Evolutionary conservation across 2,329 filamentous ascomycete species (phyloP).

Genomic region (Boeremia lycopersici): DNA sequence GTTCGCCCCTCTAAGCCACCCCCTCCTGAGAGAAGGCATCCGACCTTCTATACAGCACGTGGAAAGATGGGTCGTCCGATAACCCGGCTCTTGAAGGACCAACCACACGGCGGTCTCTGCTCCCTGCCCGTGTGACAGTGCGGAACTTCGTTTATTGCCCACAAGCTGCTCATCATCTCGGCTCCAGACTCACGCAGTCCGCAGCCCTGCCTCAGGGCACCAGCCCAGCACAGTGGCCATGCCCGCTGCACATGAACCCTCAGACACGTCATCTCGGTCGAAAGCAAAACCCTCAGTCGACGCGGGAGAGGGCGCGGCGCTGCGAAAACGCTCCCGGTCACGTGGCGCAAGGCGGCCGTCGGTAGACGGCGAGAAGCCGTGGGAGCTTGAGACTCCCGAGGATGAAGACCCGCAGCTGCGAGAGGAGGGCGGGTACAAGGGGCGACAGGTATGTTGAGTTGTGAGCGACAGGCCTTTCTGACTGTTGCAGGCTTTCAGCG

Average conservation of each 20-base stretch:
- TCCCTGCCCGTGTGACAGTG: slow-evolving; percentile 9
- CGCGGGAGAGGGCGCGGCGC: slow-evolving; percentile 17
- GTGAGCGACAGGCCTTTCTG: slow-evolving; percentile 8
- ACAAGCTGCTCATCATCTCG: slow-evolving; percentile 10
- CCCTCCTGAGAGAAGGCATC: slow-evolving; percentile 13
- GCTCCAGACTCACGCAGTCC: slow-evolving; percentile 11
- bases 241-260: slow-evolving; percentile 8
- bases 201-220: slow-evolving; percentile 13
- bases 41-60: slow-evolving; percentile 17
- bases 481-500: slow-evolving; percentile 32
- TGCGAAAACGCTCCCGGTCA: slow-evolving; percentile 14
- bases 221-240: slow-evolving; percentile 9
- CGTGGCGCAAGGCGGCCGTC: slow-evolving; percentile 40
- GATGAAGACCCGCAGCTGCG: slow-evolving; percentile 44
- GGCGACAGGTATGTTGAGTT: slow-evolving; percentile 29
- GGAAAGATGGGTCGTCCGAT: slow-evolving; percentile 17
- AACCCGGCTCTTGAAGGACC: slow-evolving; percentile 15
- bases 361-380: slow-evolving; percentile 70
- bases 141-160: slow-evolving; percentile 16
- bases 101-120: slow-evolving; percentile 17
- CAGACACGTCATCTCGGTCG: slow-evolving; percentile 11
- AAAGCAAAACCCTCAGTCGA: slow-evolving; percentile 10
- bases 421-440: slow-evolving; percentile 38
- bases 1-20: slow-evolving; percentile 17
- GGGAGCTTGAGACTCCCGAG: slow-evolving; percentile 33